A percentile compares a stretch with the other conserved stretches of the same genome.
phyloP scores from a whole-genome alignment of 1,284 basidiomycete species.

The Puccinia coronata region DNA sequence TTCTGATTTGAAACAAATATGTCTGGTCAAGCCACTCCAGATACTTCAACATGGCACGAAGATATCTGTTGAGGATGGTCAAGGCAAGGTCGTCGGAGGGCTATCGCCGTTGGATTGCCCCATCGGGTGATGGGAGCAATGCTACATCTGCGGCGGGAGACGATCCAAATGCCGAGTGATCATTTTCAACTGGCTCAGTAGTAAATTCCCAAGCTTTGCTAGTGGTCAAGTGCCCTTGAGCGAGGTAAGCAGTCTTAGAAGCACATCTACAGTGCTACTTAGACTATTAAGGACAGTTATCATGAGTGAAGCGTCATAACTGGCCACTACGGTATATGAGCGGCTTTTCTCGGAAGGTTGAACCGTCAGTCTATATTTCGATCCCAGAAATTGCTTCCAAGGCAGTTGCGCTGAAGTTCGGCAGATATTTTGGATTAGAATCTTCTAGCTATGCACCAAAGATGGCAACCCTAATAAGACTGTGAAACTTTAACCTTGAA shows the following conservation, averaged over 20 bases:
- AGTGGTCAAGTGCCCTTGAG: neutral
- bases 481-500: slow-evolving; percentile 5
- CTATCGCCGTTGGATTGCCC: neutral
- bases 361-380: neutral
- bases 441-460: neutral
- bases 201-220: slow-evolving; percentile 16
- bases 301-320: neutral
- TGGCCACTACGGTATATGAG: neutral
- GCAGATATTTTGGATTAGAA: slow-evolving; percentile 6
- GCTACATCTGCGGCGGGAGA: slow-evolving; percentile 3
- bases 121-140: neutral
- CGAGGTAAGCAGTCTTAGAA: neutral
- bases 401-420: slow-evolving; percentile 13
- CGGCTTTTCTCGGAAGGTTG: slow-evolving; percentile 11
- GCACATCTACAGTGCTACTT: neutral
- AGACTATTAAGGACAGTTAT: neutral
- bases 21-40: neutral
- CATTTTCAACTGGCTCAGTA: neutral
- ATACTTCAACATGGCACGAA: neutral
- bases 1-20: neutral
- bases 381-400: slow-evolving; percentile 23
- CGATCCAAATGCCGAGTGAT: slow-evolving; percentile 4
- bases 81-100: neutral
- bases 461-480: neutral
- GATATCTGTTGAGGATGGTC: neutral